A percentile compares a stretch with the other conserved stretches of the same genome.
These are phyloP conservation scores for Phoma sp. DNA, from an alignment of 2,329 filamentous ascomycete genomes.

Conservation along the genomic window DNA sequence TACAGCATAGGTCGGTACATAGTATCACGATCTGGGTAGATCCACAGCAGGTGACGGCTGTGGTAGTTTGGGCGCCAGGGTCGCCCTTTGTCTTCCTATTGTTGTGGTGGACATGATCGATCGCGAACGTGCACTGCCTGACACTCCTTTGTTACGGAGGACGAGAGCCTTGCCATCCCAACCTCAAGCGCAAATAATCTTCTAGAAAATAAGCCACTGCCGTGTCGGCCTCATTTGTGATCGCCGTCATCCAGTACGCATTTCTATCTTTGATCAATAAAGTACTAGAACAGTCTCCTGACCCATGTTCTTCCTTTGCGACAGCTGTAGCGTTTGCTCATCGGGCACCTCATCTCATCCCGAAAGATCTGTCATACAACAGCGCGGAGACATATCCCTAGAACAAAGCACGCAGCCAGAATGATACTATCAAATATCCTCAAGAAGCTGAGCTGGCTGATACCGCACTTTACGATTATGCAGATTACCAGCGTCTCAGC, in stretches of 20 bases:
- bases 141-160: constrained; percentile 12
- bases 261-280: constrained; percentile 12
- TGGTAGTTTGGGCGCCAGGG: constrained; percentile 5
- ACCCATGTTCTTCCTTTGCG: neutral
- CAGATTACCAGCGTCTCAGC: neutral
- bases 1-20: neutral
- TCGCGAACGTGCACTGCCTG: constrained; percentile 6
- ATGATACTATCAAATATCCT: neutral
- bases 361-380: neutral
- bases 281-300: neutral
- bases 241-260: neutral
- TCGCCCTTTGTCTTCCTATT: constrained; percentile 10
- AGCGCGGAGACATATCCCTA: neutral
- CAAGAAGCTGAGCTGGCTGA: neutral
- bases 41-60: neutral
- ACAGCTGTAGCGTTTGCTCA: neutral
- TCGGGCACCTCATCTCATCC: neutral
- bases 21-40: neutral
- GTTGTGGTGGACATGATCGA: neutral
- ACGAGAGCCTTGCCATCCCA: constrained; percentile 5
- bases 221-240: constrained; percentile 3
- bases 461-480: neutral
- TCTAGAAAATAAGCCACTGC: constrained; percentile 13
- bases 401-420: neutral
- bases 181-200: constrained; percentile 12